Evolutionary conservation across 2,329 filamentous ascomycete genomes (phyloP), one percentile per base, ranked within the genome.

Genomic region (Colletotrichum magnum): DNA sequence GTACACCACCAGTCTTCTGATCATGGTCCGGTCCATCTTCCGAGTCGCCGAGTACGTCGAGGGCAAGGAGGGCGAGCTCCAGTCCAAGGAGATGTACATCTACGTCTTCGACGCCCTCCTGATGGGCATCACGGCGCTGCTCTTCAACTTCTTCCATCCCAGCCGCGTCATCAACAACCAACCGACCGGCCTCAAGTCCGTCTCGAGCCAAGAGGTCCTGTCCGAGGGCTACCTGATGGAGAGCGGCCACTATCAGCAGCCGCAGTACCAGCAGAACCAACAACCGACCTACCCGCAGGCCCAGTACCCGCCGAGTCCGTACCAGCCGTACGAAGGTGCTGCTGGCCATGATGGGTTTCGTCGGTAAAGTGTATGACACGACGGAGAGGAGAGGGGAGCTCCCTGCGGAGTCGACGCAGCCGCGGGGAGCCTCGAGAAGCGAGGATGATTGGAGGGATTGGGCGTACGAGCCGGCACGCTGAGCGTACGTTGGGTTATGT

Each of bases 31-130:
- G 64, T 83, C 80, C 4, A 68, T 82, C 2, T 82, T 83, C 54
- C 78, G 84, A 43, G 76, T 83, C 4, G 75, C 83, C 10, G 84
- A 86, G 72, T 86, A 84, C 63, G 73, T 76, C 9, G 70, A 77
- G 61, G 81, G 81, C 6, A 74, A 75, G n/a, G 74, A 76, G 5
- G 79, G 78, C 2, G 76, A 75, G 16, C 71, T 82, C 4, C 73
- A 81, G 53, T 69, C 71, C 9, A 77, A 81, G 48, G 81, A 83
- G 72, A 75, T 72, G 58, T 79, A 74, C 58, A 71, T 82, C 32
- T 83, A 82, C 64, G 60, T 81, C 36, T 81, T 83, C 48, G 81
- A 83, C 67, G 79, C 79, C 6, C 50, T 75, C n/a, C 74, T 80
- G 6, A 83, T 83, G 79, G 47, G 53, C 4, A 62, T 71, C 12